Evolutionary conservation across 768 basidiomycete species (phyloP).

Genomic region (Auriculariales sp.): DNA sequence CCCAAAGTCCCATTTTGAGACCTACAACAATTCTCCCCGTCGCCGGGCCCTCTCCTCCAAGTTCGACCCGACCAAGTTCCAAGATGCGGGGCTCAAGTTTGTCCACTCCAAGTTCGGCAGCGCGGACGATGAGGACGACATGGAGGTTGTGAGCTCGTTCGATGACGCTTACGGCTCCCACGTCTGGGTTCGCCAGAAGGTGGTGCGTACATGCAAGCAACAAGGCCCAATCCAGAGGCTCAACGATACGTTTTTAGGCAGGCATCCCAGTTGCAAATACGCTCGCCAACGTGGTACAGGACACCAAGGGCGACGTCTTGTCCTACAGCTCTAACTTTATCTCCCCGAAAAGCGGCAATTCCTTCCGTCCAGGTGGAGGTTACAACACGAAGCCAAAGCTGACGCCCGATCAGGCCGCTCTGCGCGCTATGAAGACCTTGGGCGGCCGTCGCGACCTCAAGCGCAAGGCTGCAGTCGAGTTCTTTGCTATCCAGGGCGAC

Average conservation of each 20-base stretch:
- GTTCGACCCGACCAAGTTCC: neutral
- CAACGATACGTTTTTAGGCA: too few species aligned
- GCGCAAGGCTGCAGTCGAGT: slow-evolving; percentile 2
- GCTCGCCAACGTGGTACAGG: neutral
- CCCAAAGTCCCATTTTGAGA: neutral
- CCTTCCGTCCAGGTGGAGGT: neutral
- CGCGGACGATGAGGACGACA: too few species aligned
- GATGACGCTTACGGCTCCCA: neutral
- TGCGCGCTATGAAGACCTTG: neutral
- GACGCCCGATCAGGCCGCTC: neutral
- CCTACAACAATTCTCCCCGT: too few species aligned
- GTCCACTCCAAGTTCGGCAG: neutral
- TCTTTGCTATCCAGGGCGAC: neutral
- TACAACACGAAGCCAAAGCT: neutral
- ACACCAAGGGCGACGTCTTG: slow-evolving; percentile 1
- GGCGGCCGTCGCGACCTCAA: neutral
- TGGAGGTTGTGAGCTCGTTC: neutral
- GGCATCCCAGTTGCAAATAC: neutral
- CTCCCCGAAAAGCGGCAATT: neutral
- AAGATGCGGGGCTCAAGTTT: neutral
- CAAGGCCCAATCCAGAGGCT: too few species aligned
- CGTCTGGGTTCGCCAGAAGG: neutral
- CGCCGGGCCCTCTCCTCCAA: too few species aligned
- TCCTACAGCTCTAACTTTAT: neutral
- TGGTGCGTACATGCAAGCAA: too few species aligned